Conservation (phyloP, 495 filamentous ascomycete species). For the Penicillium verhagenii region DNA sequence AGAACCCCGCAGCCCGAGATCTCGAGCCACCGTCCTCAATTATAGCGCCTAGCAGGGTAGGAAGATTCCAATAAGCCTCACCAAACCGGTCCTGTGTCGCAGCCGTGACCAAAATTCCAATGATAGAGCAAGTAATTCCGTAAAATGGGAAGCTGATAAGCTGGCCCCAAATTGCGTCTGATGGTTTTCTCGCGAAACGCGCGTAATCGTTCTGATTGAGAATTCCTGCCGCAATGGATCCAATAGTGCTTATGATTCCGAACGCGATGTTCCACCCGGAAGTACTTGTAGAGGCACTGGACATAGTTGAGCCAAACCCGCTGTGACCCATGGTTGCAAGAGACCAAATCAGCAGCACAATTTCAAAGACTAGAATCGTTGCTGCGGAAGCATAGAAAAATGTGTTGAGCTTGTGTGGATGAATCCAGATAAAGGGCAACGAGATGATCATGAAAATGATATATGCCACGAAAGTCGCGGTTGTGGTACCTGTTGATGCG, state of each 20-base stretch:
- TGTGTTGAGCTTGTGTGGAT: slow-evolving; percentile 12
- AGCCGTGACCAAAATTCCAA: slow-evolving; percentile 39
- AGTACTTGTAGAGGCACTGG: not conserved
- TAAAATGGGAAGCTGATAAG: slow-evolving; percentile 16
- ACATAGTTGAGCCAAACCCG: slow-evolving; percentile 13
- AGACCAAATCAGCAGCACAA: slow-evolving; percentile 14
- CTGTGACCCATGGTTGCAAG: slow-evolving; percentile 14
- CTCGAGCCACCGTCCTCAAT: slow-evolving; percentile 26
- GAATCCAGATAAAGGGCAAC: slow-evolving; percentile 16
- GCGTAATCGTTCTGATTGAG: slow-evolving; percentile 26
- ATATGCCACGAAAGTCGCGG: slow-evolving; percentile 23
- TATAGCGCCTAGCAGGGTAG: slow-evolving; percentile 33
- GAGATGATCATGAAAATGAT: slow-evolving; percentile 22
- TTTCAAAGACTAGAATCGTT: slow-evolving; percentile 10
- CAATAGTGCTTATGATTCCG: slow-evolving; percentile 19
- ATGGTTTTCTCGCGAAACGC: slow-evolving; percentile 21
- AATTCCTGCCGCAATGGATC: slow-evolving; percentile 20
- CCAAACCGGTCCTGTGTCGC: slow-evolving; percentile 35
- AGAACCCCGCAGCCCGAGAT: slow-evolving; percentile 43
- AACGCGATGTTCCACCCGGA: slow-evolving; percentile 19
- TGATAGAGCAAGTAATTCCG: slow-evolving; percentile 29
- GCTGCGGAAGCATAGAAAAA: slow-evolving; percentile 15
- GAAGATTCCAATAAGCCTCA: slow-evolving; percentile 40
- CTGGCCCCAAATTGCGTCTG: slow-evolving; percentile 22
- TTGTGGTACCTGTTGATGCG: slow-evolving; percentile 26